phyloP scores from a whole-genome alignment of 495 filamentous ascomycete genomes.

The Annulohypoxylon maeteangense region DNA sequence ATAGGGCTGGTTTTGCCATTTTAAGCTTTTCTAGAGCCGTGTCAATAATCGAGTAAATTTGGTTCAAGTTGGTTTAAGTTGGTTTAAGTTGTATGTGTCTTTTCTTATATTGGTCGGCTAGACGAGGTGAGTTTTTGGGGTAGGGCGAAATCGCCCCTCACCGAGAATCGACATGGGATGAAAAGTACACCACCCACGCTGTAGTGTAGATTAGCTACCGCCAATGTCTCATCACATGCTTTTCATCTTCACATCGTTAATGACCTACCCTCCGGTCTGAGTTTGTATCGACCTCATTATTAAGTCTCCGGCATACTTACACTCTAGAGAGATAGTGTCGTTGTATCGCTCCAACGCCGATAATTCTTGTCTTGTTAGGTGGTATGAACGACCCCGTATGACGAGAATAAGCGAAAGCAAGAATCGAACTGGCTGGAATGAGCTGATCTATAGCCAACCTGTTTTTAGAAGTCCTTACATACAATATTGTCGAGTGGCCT shows the following conservation, averaged over 20 bases:
- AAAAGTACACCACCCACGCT: too few relatives aligned
- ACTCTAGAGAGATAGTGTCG: constrained; percentile 1
- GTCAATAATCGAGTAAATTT: neutral
- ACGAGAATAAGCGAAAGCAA: neutral
- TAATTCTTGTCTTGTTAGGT: neutral
- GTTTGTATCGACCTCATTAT: too few relatives aligned
- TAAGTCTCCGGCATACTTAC: neutral
- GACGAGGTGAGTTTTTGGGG: neutral
- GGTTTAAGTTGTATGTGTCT: neutral
- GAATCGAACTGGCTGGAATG: neutral
- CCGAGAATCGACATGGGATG: neutral
- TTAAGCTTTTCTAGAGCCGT: neutral
- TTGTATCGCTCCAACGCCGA: constrained; percentile 12
- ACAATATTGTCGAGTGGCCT: constrained; percentile 15
- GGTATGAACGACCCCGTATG: neutral
- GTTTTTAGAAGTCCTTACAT: neutral
- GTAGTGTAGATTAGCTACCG: neutral
- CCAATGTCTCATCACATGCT: neutral
- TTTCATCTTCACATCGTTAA: neutral
- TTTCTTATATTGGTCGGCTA: neutral
- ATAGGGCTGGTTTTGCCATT: constrained; percentile 2
- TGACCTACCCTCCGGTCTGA: neutral
- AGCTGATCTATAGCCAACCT: neutral
- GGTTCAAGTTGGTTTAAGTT: too few relatives aligned
- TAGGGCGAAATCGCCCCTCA: neutral